A percentile compares a stretch with the other conserved stretches of the same genome.
Conservation (phyloP, 805 yeast genomes). For the Candida maris region DNA sequence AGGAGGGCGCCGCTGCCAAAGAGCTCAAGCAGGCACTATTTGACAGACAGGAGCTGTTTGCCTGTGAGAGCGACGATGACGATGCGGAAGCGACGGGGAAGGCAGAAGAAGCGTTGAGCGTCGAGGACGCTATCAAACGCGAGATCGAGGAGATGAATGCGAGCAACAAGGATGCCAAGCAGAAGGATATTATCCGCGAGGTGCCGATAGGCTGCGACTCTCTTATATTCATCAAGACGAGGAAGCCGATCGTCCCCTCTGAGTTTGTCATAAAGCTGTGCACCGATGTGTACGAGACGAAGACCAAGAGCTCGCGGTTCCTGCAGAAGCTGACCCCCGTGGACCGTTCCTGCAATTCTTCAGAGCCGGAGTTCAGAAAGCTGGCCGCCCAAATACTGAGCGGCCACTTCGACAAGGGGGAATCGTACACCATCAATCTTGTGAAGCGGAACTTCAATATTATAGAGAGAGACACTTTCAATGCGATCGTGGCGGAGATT, state of each 20-base stretch:
- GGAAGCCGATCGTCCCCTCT: conserved; percentile 77
- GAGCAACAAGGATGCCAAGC: conserved; percentile 33
- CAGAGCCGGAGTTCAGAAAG: conserved; percentile 58
- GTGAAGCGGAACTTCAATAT: conserved; percentile 74
- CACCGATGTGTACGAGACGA: conserved; percentile 49
- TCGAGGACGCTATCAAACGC: conserved; percentile 71
- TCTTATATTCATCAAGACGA: conserved; percentile 77
- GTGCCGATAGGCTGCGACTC: conserved; percentile 75
- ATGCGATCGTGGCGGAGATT: conserved; percentile 44
- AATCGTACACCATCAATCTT: conserved; percentile 76
- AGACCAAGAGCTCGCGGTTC: conserved; percentile 60
- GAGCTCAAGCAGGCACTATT: conserved; percentile 61
- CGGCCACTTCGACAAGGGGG: conserved; percentile 16
- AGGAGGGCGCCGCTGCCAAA: conserved; percentile 72
- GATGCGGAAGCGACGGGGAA: conserved; percentile 31
- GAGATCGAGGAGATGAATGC: conserved; percentile 66
- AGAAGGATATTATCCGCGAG: conserved; percentile 50
- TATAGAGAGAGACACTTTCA: conserved; percentile 68
- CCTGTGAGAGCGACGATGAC: conserved; percentile 18
- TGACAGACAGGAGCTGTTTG: conserved; percentile 47
- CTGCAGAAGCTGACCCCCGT: conserved; percentile 82
- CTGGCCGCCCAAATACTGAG: conserved; percentile 33
- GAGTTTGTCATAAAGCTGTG: conserved; percentile 63
- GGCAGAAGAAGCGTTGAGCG: conserved; percentile 43
- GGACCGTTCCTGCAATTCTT: conserved; percentile 67